These are phyloP conservation scores for Amaranthus hypochondriacus DNA, from an alignment of 148 eudicot species.

Conservation along the genomic window DNA sequence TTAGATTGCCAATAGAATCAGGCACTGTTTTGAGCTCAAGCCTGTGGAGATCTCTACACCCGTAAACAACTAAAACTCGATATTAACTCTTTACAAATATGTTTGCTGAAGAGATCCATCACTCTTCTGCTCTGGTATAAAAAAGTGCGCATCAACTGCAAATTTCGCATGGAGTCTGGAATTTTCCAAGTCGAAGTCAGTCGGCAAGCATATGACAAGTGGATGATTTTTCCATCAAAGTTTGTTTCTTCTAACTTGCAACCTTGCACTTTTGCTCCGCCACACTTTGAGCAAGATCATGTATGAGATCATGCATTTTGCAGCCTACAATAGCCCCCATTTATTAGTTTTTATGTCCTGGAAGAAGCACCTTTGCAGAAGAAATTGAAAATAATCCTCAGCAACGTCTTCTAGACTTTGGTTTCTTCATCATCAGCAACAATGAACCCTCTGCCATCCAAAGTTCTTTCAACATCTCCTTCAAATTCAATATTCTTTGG, in stretches of 20 bases:
- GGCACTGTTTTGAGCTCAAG: not conserved
- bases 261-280: no score
- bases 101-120: not conserved
- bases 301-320: no score
- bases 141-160: not conserved
- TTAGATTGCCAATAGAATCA: not conserved
- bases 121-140: not conserved
- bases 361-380: slow-evolving; percentile 22
- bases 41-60: not conserved
- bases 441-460: slow-evolving; percentile 32
- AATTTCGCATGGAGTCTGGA: not conserved
- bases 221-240: no score
- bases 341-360: not conserved
- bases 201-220: no score
- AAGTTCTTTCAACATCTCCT: slow-evolving; percentile 1
- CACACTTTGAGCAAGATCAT: no score
- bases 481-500: slow-evolving; percentile 12
- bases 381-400: not conserved
- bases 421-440: not conserved
- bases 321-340: no score
- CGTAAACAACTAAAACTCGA: not conserved
- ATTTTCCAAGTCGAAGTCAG: no score
- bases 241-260: no score
- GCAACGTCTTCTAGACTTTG: slow-evolving; percentile 3
- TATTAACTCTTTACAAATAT: not conserved